Base-by-base conservation (phyloP, 2,329 filamentous ascomycete species). In the Simplicillium sp. region DNA sequence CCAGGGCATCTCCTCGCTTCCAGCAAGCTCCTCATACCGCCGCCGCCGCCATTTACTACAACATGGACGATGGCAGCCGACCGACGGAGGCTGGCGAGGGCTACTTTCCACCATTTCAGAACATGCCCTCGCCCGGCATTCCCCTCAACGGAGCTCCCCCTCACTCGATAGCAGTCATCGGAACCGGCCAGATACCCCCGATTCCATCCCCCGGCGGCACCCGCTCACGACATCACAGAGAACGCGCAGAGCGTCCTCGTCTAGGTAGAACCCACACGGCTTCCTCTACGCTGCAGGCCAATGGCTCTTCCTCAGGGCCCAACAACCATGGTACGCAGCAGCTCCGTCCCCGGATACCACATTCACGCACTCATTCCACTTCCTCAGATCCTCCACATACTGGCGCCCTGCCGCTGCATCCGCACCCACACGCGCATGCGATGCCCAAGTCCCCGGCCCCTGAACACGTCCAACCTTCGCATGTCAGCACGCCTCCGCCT, bases 151-250 rank as follows among this genome's bases (percentile, higher is more conserved):
- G 52, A 52, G 47, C 56, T 18, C 47, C 55, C 4, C 53, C 58
- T 18, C 79, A 82, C 45, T 83, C 86, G 7, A 94, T 96, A 52
- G 78, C 87, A 4, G 81, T 95, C 14, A 63, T 96, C 20, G 80
- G 73, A 39, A 89, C 86, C 1, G 88, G 87, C 14, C 85, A 92
- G 53, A 67, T 90, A 7, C 84, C 89, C 7, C 70, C 80, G 15
- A 68, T 96, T 36, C 87, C 89, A 1, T 95, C 89, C 0, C 89
- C 89, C 2, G 86, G 87, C n/a, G 74, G 72, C 44, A 70, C 72
- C 20, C 67, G 75, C 40, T 58, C 66, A 18, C 71, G 79, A 44
- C 65, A 67, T 37, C 70, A 75, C 45, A 70, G 75, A 44, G 73
- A 77, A 45, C 70, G 78, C 41, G 66, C 71, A 11, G 66, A 71